A percentile compares a stretch with the other conserved stretches of the same genome.
Conservation (phyloP, 441 rosid genomes). For the Adansonia grandidieri region DNA sequence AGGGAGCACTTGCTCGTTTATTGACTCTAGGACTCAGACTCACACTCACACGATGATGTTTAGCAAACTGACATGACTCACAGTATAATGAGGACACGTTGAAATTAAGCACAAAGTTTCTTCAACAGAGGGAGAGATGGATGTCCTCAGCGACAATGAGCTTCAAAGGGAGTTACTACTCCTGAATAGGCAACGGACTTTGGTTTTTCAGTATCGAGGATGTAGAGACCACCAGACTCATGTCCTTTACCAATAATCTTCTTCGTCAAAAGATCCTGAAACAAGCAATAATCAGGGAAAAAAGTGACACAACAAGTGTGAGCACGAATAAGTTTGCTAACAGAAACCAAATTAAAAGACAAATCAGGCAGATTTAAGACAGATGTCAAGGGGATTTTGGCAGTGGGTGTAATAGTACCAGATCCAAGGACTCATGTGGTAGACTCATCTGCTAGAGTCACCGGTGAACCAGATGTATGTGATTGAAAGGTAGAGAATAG, state of each 20-base stretch:
- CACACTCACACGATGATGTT: not conserved
- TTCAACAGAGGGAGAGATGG: not conserved
- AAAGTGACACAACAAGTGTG: not conserved
- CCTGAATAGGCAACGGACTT: not conserved
- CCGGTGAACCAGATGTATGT: not conserved
- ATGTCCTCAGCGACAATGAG: not conserved
- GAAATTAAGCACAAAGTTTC: not conserved
- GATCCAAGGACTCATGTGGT: not conserved
- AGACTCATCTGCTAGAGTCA: not conserved
- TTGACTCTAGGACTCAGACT: not conserved
- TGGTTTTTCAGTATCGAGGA: not conserved
- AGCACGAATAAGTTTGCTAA: not conserved
- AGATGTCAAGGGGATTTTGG: not conserved
- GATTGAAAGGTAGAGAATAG: not conserved
- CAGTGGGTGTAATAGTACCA: not conserved
- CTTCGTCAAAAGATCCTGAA: not conserved
- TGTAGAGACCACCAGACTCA: not conserved
- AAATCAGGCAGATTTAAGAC: not conserved
- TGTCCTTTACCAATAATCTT: not conserved
- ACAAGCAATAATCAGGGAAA: slow-evolving; percentile 15
- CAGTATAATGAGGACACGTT: not conserved
- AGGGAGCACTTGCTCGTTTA: not conserved
- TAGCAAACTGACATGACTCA: not conserved
- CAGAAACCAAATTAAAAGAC: not conserved
- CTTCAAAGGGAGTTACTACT: not conserved